Conservation (phyloP, 2,329 filamentous ascomycete species). For the Endocalyx cinctus region DNA sequence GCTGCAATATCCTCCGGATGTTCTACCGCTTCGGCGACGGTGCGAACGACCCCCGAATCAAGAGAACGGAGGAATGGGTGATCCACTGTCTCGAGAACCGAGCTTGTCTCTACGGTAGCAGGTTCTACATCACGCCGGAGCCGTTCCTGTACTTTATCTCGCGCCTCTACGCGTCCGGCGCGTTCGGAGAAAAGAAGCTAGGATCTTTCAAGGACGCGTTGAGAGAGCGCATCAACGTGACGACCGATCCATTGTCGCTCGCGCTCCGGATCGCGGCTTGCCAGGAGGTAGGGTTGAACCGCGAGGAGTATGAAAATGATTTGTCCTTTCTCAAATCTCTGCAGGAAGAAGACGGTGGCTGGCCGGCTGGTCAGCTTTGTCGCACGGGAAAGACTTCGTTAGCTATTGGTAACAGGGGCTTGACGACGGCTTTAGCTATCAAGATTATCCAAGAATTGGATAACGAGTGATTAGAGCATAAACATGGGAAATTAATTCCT, state of each 20-base stretch:
- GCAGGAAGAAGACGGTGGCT: slow-evolving; percentile 17
- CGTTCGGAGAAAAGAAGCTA: slow-evolving; percentile 4
- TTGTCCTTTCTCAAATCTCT: slow-evolving; percentile 8
- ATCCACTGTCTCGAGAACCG: slow-evolving; percentile 12
- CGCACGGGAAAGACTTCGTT: slow-evolving; percentile 12
- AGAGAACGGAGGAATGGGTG: slow-evolving; percentile 13
- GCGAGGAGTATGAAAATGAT: slow-evolving; percentile 8
- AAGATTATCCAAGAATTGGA: slow-evolving; percentile 9
- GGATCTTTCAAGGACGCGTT: slow-evolving; percentile 6
- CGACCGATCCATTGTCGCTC: slow-evolving; percentile 11
- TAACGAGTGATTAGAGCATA: too few relatives aligned
- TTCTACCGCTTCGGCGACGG: slow-evolving; percentile 15
- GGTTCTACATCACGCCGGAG: slow-evolving; percentile 14
- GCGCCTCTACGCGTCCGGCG: slow-evolving; percentile 5
- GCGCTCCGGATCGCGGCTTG: slow-evolving; percentile 11
- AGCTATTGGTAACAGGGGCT: slow-evolving; percentile 18
- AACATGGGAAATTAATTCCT: too few relatives aligned
- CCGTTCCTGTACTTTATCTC: slow-evolving; percentile 16
- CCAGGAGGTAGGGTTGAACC: slow-evolving; percentile 5
- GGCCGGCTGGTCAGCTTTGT: slow-evolving; percentile 18
- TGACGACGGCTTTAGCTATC: slow-evolving; percentile 16
- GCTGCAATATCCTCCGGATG: slow-evolving; percentile 18
- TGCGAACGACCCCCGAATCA: slow-evolving; percentile 10
- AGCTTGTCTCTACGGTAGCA: slow-evolving; percentile 12
- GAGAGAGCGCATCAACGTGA: slow-evolving; percentile 7